Evolutionary conservation across 306 rosid genomes (phyloP), one percentile per base, ranked within the genome.

Genomic region (Luffa acutangula): DNA sequence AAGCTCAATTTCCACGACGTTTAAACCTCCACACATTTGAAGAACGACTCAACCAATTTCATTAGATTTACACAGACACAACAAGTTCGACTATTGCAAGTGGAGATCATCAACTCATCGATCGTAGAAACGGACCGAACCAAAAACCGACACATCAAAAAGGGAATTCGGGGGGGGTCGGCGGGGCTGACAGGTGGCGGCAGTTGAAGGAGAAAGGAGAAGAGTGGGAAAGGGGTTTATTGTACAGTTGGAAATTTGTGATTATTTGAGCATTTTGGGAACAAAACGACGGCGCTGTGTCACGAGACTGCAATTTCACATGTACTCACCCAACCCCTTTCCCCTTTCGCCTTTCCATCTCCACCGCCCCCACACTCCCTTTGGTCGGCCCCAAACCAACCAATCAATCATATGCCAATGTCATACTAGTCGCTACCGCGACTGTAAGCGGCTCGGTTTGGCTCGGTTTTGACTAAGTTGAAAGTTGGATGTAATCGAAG

Each of bases 201-300:
- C 5, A 39, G 4, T 3, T 39, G 49, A 45, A 45, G 49, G 11
- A 7, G 49, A 45, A 45, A 45, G 7, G 49, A 6, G 49, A 45
- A 14, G n/a, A 52, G 57, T 14, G 57, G 0, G 57, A 52, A 52
- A 45, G 49, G 17, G 3, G 31, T 25, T 25, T 25, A 20, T 21
- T 58, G 36, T 7, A 65, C 9, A 7, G 72, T 36, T 36, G 72
- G 46, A 65, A 65, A 37, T 6, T 36, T 65, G 72, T 15, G 46
- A 65, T 36, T 7, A 65, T 17, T 65, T 65, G 73, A 65, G 10
- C 2, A 15, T 6, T 7, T 37, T 70, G 17, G 48, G 52, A 70
- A 42, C 76, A 70, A 70, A 70, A 70, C 76, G 76, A 70, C 76
- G 76, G 54, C 76, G 76, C 9, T 3, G 7, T 41, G 76, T 70